Evolutionary conservation across 305 asterid species (phyloP).

Genomic region (Fraxinus dipetala): DNA sequence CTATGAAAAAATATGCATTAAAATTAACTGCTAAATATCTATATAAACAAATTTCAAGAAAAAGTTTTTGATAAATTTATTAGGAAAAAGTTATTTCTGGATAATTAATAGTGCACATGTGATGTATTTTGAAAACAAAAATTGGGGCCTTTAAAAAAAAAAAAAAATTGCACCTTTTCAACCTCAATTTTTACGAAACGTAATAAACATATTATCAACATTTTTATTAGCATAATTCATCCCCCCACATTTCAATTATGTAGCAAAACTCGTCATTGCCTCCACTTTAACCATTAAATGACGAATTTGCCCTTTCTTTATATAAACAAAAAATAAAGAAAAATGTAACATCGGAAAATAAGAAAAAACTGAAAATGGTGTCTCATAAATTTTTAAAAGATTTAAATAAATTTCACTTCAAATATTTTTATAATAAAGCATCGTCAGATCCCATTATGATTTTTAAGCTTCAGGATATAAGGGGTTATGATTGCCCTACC

Average conservation of each 20-base stretch:
- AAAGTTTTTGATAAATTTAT: background rate
- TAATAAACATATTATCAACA: background rate
- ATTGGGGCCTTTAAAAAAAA: background rate
- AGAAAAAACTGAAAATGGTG: too few relatives aligned
- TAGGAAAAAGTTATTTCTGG: background rate
- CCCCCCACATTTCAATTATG: background rate
- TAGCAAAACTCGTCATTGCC: background rate
- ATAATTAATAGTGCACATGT: background rate
- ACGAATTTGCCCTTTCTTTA: background rate
- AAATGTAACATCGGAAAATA: background rate
- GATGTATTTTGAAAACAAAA: background rate
- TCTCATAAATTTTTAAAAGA: background rate
- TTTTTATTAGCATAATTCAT: background rate
- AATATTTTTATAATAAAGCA: too few relatives aligned
- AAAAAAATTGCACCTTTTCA: background rate
- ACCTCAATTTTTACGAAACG: background rate
- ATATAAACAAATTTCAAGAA: background rate
- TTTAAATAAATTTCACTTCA: background rate
- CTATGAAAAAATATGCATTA: background rate
- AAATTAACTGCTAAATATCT: background rate
- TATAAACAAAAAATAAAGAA: background rate
- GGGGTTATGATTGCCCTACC: background rate
- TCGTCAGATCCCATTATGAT: background rate
- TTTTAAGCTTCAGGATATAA: background rate
- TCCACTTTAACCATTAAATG: background rate